phyloP scores from a whole-genome alignment of 192 early-diverging fungal species.

The Backusella macrospora region DNA sequence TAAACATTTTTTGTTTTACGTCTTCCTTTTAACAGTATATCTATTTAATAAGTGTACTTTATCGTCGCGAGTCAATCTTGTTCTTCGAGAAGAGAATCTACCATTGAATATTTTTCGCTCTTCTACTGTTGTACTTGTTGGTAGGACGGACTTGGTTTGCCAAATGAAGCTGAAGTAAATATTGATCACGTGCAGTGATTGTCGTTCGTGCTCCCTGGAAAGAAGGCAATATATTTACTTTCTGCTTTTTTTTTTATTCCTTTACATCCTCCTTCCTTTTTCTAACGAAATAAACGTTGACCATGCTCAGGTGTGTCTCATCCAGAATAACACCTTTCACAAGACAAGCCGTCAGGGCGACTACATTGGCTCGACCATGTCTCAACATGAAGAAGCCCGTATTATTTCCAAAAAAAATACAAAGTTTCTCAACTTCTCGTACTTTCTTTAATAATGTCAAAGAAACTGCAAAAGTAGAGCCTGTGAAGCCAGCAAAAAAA shows the following conservation, averaged over 20 bases:
- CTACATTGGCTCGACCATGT: not conserved
- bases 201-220: constrained; percentile 1
- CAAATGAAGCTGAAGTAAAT: not conserved
- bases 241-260: not conserved
- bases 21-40: not conserved
- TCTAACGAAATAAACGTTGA: not conserved
- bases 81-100: not conserved
- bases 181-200: not conserved
- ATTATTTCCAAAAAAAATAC: not conserved
- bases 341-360: not conserved
- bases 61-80: not conserved
- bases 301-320: constrained; percentile 21
- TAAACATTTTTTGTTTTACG: not conserved
- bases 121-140: too few species aligned
- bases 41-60: too few species aligned
- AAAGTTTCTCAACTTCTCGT: not conserved
- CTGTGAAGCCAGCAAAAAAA: constrained; percentile 3
- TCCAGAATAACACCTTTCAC: not conserved
- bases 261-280: not conserved
- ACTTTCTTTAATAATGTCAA: not conserved
- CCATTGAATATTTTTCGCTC: not conserved
- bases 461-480: not conserved
- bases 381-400: not conserved
- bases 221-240: not conserved
- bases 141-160: not conserved